Conservation (phyloP, 306 rosid species). For the Carpinus fangiana region DNA sequence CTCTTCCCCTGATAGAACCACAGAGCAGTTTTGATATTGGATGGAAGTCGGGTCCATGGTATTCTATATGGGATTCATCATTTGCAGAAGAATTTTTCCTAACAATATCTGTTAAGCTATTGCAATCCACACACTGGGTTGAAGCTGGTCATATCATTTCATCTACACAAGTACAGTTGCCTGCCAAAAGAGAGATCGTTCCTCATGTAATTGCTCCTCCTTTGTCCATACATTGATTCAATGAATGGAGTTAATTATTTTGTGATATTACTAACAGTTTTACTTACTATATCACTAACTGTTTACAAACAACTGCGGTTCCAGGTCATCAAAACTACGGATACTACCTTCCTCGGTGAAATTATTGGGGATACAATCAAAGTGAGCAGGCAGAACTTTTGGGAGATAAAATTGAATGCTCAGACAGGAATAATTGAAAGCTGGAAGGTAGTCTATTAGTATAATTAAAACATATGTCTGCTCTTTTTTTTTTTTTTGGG, state of each 20-base stretch:
- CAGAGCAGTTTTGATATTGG: conserved; percentile 55
- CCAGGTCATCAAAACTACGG: conserved; percentile 58
- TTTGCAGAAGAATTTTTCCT: conserved; percentile 59
- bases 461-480: conserved; percentile 1
- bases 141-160: conserved; percentile 81
- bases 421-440: conserved; percentile 73
- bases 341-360: conserved; percentile 46
- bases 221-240: not conserved
- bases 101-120: conserved; percentile 60
- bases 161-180: conserved; percentile 80
- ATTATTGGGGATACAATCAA: conserved; percentile 52
- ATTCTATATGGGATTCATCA: conserved; percentile 61
- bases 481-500: not conserved
- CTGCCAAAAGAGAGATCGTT: conserved; percentile 46
- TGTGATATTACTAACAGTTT: conserved; percentile 1
- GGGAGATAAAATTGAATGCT: conserved; percentile 72
- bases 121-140: conserved; percentile 69
- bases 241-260: conserved; percentile 22
- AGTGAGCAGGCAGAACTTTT: conserved; percentile 52
- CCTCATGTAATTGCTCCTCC: conserved; percentile 55
- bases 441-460: conserved; percentile 75
- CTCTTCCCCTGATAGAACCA: conserved; percentile 62
- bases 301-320: conserved; percentile 20
- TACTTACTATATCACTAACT: not conserved
- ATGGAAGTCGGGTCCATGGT: conserved; percentile 78